Conservation (phyloP, 1,139 yeast species). For the Blastobotrys proliferans region DNA sequence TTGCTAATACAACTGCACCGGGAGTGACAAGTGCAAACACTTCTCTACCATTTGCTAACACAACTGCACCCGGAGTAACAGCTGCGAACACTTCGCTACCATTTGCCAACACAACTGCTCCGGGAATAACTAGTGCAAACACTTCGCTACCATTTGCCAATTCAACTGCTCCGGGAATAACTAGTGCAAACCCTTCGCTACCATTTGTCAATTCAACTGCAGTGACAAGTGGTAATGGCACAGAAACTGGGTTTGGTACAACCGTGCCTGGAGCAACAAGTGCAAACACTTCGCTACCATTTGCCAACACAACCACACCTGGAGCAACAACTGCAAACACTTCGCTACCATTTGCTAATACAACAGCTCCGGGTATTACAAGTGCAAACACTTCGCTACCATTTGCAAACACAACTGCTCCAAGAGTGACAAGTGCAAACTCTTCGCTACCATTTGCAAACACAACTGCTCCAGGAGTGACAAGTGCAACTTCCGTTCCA, state of each 20-base stretch:
- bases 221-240: no score
- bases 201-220: neutral
- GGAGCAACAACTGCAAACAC: neutral
- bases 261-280: slow-evolving; percentile 2
- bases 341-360: neutral
- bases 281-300: neutral
- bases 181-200: neutral
- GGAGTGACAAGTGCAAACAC: neutral
- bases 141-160: neutral
- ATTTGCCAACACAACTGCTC: slow-evolving; percentile 2
- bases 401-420: slow-evolving; percentile 2
- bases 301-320: slow-evolving; percentile 1
- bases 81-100: neutral
- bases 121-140: neutral
- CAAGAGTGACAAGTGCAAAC: neutral
- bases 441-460: neutral
- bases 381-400: neutral
- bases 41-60: slow-evolving; percentile 3
- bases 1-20: neutral
- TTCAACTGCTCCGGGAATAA: slow-evolving; percentile 2
- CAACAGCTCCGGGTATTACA: neutral
- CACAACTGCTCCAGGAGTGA: neutral
- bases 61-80: slow-evolving; percentile 2
- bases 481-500: neutral
- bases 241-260: neutral